These are phyloP conservation scores for Diaporthe australafricana DNA, from an alignment of 2,329 filamentous ascomycete species.

Conservation along the genomic window DNA sequence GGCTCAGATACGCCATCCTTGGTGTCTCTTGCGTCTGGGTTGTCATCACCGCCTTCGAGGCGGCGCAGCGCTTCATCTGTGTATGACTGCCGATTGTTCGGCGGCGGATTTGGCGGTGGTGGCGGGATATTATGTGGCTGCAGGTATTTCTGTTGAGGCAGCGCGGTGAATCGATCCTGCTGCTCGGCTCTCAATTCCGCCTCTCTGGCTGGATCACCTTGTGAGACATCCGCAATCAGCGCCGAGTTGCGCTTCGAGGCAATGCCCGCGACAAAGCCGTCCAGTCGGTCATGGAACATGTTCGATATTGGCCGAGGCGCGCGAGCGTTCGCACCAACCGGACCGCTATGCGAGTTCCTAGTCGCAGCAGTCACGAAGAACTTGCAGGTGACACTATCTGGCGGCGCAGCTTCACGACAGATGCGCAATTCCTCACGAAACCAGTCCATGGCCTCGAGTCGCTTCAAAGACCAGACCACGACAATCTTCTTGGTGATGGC, in stretches of 20 bases:
- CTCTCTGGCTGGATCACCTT: conserved; percentile 82
- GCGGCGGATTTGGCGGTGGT: conserved; percentile 43
- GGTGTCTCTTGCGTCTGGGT: conserved; percentile 54
- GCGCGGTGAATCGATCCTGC: conserved; percentile 84
- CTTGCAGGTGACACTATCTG: conserved; percentile 89
- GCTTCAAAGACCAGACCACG: conserved; percentile 93
- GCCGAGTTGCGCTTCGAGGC: conserved; percentile 89
- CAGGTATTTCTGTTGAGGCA: conserved; percentile 76
- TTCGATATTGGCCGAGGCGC: conserved; percentile 76
- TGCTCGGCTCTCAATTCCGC: conserved; percentile 83
- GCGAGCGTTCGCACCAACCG: conserved; percentile 52
- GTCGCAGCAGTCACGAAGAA: conserved; percentile 92
- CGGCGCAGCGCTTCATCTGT: conserved; percentile 60
- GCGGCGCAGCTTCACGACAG: conserved; percentile 88
- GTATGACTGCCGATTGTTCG: conserved; percentile 41
- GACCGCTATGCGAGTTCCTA: conserved; percentile 52
- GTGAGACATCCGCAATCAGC: conserved; percentile 83
- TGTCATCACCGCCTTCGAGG: conserved; percentile 61
- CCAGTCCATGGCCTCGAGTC: conserved; percentile 95
- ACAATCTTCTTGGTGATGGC: conserved; percentile 91
- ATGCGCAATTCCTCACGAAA: conserved; percentile 95
- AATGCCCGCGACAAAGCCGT: conserved; percentile 87
- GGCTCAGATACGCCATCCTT: conserved; percentile 41
- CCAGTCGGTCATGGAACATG: conserved; percentile 85
- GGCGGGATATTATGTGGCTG: conserved; percentile 62